Evolutionary conservation across 768 basidiomycete species (phyloP).

Genomic region (Lyophyllum shimeji): DNA sequence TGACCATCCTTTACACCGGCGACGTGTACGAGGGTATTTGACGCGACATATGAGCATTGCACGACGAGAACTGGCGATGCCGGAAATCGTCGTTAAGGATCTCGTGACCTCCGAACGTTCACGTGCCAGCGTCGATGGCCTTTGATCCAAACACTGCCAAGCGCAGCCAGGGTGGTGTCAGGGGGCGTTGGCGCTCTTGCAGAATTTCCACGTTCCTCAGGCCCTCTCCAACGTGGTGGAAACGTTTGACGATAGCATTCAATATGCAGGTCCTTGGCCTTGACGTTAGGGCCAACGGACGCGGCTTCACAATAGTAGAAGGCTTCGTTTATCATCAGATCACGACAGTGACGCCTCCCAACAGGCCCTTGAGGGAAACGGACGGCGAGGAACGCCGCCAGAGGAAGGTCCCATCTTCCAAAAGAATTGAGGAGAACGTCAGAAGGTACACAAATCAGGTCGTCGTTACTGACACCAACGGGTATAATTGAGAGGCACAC

Average conservation of each 20-base stretch:
- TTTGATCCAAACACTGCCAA: not conserved
- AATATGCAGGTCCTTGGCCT: too few species aligned
- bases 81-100: not conserved
- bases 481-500: not conserved
- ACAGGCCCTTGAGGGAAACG: too few species aligned
- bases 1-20: not conserved
- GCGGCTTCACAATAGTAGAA: not conserved
- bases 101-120: not conserved
- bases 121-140: not conserved
- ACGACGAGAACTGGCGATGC: not conserved
- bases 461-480: not conserved
- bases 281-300: not conserved
- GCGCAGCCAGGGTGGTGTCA: not conserved
- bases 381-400: too few species aligned
- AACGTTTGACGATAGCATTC: not conserved
- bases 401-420: too few species aligned
- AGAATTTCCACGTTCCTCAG: too few species aligned
- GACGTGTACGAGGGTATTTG: slow-evolving; percentile 1
- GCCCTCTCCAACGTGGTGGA: not conserved
- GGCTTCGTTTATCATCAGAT: too few species aligned
- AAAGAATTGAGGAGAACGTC: not conserved
- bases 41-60: slow-evolving; percentile 19
- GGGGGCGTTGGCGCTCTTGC: not conserved
- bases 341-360: too few species aligned
- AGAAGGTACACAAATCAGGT: not conserved